These are phyloP conservation scores for Paecilomyces sp. DNA, from an alignment of 2,329 filamentous ascomycete genomes.

Conservation along the genomic window DNA sequence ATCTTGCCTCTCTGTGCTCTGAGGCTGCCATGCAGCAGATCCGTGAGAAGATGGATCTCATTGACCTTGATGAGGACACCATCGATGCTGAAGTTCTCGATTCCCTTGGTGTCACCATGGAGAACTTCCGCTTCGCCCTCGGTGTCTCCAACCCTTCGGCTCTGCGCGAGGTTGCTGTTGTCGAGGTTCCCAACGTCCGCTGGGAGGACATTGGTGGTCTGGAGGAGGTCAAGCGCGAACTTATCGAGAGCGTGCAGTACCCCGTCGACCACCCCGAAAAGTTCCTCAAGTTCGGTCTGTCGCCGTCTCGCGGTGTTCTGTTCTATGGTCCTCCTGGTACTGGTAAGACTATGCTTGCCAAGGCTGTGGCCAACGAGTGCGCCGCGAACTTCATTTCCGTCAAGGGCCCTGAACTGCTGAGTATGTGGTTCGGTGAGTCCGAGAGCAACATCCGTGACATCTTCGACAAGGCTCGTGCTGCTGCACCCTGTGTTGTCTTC, in stretches of 20 bases:
- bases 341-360: slow-evolving; percentile 99
- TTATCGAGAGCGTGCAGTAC: slow-evolving; percentile 98
- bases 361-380: slow-evolving; percentile 98
- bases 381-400: slow-evolving; percentile 99
- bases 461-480: slow-evolving; percentile 98
- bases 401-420: slow-evolving; percentile 95
- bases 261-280: slow-evolving; percentile 98
- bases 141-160: slow-evolving; percentile 98
- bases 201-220: slow-evolving; percentile 99
- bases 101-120: slow-evolving; percentile 97
- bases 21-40: slow-evolving; percentile 99
- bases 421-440: slow-evolving; percentile 99
- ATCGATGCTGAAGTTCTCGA: slow-evolving; percentile 98
- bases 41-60: slow-evolving; percentile 99
- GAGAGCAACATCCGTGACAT: slow-evolving; percentile 99
- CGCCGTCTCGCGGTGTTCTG: slow-evolving; percentile 92
- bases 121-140: slow-evolving; percentile 98
- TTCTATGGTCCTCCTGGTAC: slow-evolving; percentile 99
- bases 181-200: slow-evolving; percentile 97
- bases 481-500: slow-evolving; percentile 97
- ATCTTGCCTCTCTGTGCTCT: slow-evolving; percentile 95
- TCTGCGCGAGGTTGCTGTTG: slow-evolving; percentile 95
- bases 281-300: slow-evolving; percentile 99
- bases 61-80: slow-evolving; percentile 96
- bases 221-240: slow-evolving; percentile 97